phyloP scores from a whole-genome alignment of 2,329 filamentous ascomycete species.

The Dendryphion nanum region DNA sequence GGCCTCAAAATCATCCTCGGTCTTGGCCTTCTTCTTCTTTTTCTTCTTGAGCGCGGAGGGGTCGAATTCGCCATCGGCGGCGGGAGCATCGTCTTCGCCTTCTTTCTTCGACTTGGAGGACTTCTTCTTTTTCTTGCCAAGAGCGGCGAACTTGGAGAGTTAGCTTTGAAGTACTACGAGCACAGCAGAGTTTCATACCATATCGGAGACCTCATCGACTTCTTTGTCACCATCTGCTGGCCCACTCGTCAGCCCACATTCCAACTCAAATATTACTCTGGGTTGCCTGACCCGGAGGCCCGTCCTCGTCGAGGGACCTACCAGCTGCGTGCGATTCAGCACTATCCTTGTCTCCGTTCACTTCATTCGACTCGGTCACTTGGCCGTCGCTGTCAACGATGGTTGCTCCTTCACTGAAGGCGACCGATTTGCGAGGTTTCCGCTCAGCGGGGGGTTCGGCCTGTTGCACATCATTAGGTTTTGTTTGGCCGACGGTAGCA shows the following conservation, averaged over 20 bases:
- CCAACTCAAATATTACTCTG: slow-evolving; percentile 2
- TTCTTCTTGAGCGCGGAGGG: slow-evolving; percentile 61
- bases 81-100: slow-evolving; percentile 52
- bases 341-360: slow-evolving; percentile 74
- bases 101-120: slow-evolving; percentile 61
- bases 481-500: no score
- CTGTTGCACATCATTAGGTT: no score
- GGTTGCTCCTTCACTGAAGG: slow-evolving; percentile 83
- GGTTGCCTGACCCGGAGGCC: slow-evolving; percentile 17
- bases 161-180: no score
- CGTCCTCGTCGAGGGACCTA: slow-evolving; percentile 9
- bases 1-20: slow-evolving; percentile 63
- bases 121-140: slow-evolving; percentile 66
- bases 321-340: slow-evolving; percentile 67
- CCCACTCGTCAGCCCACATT: slow-evolving; percentile 18
- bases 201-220: slow-evolving; percentile 61
- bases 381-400: slow-evolving; percentile 88
- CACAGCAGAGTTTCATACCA: no score
- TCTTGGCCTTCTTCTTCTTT: slow-evolving; percentile 37
- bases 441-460: slow-evolving; percentile 52
- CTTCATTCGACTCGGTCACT: slow-evolving; percentile 70
- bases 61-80: slow-evolving; percentile 62
- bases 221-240: slow-evolving; percentile 51
- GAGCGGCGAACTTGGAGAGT: no score
- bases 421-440: slow-evolving; percentile 88